Evolutionary conservation across 2,329 filamentous ascomycete genomes (phyloP).

Genomic region (Botrytis pseudocinerea): DNA sequence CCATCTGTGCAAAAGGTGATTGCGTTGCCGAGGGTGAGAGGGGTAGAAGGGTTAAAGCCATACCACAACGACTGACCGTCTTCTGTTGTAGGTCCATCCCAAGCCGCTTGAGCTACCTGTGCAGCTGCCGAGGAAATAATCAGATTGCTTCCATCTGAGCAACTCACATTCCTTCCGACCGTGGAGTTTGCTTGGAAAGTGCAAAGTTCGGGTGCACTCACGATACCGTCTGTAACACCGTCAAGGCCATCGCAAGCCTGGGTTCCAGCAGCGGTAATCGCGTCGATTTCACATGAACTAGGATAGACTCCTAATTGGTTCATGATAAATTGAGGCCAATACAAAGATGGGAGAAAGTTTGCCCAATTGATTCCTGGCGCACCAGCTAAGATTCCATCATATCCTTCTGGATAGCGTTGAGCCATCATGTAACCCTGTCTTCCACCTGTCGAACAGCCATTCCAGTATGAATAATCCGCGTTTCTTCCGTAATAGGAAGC

Average conservation of each 20-base stretch:
- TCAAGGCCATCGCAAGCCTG: conserved; percentile 53
- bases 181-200: conserved; percentile 28
- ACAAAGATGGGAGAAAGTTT: background rate
- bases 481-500: conserved; percentile 41
- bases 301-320: background rate
- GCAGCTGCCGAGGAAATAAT: background rate
- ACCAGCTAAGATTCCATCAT: conserved; percentile 45
- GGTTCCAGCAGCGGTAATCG: conserved; percentile 42
- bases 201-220: conserved; percentile 44
- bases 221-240: conserved; percentile 49
- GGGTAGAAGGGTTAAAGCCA: background rate
- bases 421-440: conserved; percentile 43
- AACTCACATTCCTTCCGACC: background rate
- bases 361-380: conserved; percentile 43
- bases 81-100: background rate
- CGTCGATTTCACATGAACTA: background rate
- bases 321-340: conserved; percentile 21
- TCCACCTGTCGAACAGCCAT: conserved; percentile 45
- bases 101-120: background rate
- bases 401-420: conserved; percentile 43
- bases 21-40: background rate
- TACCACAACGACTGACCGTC: background rate
- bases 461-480: conserved; percentile 44
- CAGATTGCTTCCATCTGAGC: background rate
- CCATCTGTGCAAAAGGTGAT: background rate